Evolutionary conservation across 495 filamentous ascomycete species (phyloP).

Genomic region (Talaromyces borbonicus): DNA sequence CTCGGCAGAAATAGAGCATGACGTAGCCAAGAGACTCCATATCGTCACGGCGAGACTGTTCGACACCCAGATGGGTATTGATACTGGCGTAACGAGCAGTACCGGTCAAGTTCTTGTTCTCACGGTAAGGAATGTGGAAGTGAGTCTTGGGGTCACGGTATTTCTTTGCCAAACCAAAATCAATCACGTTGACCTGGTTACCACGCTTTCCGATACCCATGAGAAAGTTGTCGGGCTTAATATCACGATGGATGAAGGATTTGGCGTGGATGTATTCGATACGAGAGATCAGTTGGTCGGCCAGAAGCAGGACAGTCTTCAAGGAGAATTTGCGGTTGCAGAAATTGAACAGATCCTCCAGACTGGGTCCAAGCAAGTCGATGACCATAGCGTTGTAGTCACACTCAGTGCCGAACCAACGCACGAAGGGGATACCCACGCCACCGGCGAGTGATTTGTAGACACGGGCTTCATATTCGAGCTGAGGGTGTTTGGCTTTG

Average conservation of each 20-base stretch:
- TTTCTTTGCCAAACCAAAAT: constrained; percentile 99
- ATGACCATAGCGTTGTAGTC: constrained; percentile 99
- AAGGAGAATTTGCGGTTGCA: constrained; percentile 99
- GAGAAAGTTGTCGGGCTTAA: constrained; percentile 99
- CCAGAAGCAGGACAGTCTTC: constrained; percentile 97
- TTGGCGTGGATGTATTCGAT: constrained; percentile 99
- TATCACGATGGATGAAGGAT: constrained; percentile 99
- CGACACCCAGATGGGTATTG: constrained; percentile 97
- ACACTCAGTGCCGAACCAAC: constrained; percentile 99
- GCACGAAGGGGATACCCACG: constrained; percentile 97
- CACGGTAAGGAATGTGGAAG: constrained; percentile 99
- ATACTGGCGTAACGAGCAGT: constrained; percentile 99
- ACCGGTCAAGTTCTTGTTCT: constrained; percentile 99
- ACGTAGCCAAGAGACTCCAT: constrained; percentile 99
- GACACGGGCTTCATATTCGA: constrained; percentile 98
- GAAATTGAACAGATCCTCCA: constrained; percentile 99
- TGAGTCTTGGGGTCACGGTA: constrained; percentile 99
- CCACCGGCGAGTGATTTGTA: constrained; percentile 99
- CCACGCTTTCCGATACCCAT: constrained; percentile 99
- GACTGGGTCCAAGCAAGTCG: constrained; percentile 89
- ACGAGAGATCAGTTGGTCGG: constrained; percentile 97
- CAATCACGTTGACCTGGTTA: constrained; percentile 99
- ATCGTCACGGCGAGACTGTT: constrained; percentile 98
- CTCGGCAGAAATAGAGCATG: constrained; percentile 99
- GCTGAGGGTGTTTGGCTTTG: constrained; percentile 98